A percentile compares a stretch with the other conserved stretches of the same genome.
phyloP scores from a whole-genome alignment of 2,329 filamentous ascomycete species.

The Colletotrichum limetticola region DNA sequence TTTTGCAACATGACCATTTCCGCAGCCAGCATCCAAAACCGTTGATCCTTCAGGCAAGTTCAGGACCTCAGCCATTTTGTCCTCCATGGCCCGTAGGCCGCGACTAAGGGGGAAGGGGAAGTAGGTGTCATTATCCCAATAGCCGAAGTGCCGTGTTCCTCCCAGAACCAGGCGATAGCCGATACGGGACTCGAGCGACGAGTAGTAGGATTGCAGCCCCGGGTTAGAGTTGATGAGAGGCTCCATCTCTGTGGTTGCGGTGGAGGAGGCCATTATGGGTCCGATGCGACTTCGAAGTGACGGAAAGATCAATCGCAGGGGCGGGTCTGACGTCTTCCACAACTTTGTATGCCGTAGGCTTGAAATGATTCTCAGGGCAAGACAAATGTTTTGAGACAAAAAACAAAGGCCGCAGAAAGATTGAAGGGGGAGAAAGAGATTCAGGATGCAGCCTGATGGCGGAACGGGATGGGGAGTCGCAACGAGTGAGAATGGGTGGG shows the following conservation, averaged over 20 bases:
- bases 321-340: background rate
- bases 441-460: too few relatives aligned
- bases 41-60: background rate
- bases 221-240: background rate
- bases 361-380: background rate
- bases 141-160: constrained; percentile 61
- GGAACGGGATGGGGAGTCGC: too few relatives aligned
- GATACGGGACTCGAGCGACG: constrained; percentile 55
- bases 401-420: background rate
- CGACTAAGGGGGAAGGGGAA: constrained; percentile 59
- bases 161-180: constrained; percentile 56
- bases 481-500: background rate
- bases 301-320: background rate
- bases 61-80: constrained; percentile 46
- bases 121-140: constrained; percentile 55
- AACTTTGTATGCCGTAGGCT: background rate
- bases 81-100: constrained; percentile 60
- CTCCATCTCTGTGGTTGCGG: background rate
- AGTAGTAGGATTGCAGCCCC: constrained; percentile 42
- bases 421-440: background rate
- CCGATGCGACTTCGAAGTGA: background rate
- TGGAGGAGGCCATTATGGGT: background rate
- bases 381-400: background rate
- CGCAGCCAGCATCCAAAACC: constrained; percentile 44
- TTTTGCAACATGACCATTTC: constrained; percentile 60